These are phyloP conservation scores for Emmonsia crescens DNA, from an alignment of 2,329 filamentous ascomycete genomes.

Conservation along the genomic window DNA sequence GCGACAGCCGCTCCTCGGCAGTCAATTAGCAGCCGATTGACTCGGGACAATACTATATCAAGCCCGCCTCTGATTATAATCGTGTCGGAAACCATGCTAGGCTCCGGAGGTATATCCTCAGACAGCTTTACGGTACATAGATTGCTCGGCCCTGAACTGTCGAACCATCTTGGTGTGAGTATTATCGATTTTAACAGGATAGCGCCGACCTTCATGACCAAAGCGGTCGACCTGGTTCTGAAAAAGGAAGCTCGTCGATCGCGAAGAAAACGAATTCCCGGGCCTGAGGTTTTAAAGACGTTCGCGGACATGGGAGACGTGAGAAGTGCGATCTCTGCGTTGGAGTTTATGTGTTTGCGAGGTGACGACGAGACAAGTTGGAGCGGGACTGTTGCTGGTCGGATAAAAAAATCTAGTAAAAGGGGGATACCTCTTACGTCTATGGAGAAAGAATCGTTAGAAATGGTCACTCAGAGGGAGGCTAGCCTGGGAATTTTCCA, in stretches of 20 bases:
- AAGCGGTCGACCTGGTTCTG: constrained; percentile 71
- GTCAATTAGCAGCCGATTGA: constrained; percentile 31
- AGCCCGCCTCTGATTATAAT: constrained; percentile 73
- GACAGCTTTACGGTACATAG: constrained; percentile 92
- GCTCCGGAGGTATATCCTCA: constrained; percentile 69
- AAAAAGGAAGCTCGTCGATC: constrained; percentile 76
- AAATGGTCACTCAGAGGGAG: constrained; percentile 76
- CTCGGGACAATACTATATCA: constrained; percentile 26
- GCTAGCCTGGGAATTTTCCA: constrained; percentile 90
- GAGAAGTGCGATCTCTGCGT: constrained; percentile 77
- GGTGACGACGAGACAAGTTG: constrained; percentile 64
- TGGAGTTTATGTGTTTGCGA: constrained; percentile 85
- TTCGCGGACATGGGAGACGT: constrained; percentile 86
- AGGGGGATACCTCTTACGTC: constrained; percentile 47
- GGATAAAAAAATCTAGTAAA: constrained; percentile 50
- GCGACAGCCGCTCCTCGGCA: constrained; percentile 53
- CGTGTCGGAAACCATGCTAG: constrained; percentile 80
- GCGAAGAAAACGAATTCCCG: constrained; percentile 62
- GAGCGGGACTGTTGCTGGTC: constrained; percentile 62
- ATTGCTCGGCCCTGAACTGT: constrained; percentile 74
- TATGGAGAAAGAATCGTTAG: constrained; percentile 67
- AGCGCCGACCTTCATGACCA: constrained; percentile 72
- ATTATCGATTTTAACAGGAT: constrained; percentile 90
- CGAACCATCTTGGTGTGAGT: constrained; percentile 65
- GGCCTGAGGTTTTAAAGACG: constrained; percentile 63